Percentiles rank a stretch among this genome's conserved stretches.
These are phyloP conservation scores for Eucalyptus urophylla DNA, from an alignment of 345 rosid species.

Conservation along the genomic window DNA sequence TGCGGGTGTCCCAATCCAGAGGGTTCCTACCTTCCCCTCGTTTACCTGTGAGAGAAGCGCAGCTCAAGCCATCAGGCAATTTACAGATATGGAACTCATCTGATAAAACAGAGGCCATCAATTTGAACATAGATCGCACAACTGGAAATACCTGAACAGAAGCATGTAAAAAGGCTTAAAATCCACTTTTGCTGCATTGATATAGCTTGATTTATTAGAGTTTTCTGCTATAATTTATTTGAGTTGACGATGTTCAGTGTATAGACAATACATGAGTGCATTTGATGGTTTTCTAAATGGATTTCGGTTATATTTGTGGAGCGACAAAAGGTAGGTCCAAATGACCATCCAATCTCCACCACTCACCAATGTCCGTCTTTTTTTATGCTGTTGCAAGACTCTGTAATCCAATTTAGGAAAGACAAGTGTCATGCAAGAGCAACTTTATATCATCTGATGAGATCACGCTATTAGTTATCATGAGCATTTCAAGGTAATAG, in stretches of 20 bases:
- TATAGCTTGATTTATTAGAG: not conserved
- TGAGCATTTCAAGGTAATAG: not conserved
- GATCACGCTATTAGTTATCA: not conserved
- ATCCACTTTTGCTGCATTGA: not conserved
- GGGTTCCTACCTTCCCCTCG: slow-evolving; percentile 50
- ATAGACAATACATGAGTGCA: not conserved
- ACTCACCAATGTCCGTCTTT: not conserved
- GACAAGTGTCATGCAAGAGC: not conserved
- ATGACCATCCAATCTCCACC: not conserved
- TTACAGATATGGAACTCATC: not conserved
- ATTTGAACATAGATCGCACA: not conserved
- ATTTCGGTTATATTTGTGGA: not conserved
- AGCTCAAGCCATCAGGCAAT: not conserved
- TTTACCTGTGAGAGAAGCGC: slow-evolving; percentile 20
- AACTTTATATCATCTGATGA: not conserved
- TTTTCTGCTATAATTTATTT: not conserved
- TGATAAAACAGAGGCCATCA: not conserved
- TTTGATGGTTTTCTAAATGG: not conserved
- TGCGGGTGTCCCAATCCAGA: slow-evolving; percentile 76
- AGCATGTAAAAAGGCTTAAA: not conserved
- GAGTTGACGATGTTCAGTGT: not conserved
- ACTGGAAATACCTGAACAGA: not conserved
- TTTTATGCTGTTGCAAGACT: not conserved
- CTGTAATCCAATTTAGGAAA: not conserved
- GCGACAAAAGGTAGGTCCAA: not conserved